These are phyloP conservation scores for Saccharomyces hybrid DNA, from an alignment of 1,139 yeast genomes.

Conservation along the genomic window DNA sequence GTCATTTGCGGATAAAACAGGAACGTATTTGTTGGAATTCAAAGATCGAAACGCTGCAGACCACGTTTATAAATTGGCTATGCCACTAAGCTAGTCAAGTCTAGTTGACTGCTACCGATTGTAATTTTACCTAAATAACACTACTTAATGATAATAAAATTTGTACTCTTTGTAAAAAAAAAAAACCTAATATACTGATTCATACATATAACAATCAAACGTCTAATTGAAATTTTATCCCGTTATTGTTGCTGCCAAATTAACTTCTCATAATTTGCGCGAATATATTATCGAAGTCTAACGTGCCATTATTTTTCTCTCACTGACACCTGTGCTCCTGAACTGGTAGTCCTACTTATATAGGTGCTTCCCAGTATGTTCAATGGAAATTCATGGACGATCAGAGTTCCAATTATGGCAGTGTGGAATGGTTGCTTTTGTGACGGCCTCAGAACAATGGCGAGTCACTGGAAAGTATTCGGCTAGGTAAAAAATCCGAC, in stretches of 20 bases:
- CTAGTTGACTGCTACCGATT: neutral
- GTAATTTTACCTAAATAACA: neutral
- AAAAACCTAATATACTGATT: neutral
- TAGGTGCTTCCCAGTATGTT: too few species aligned
- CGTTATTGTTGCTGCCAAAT: neutral
- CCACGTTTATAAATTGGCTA: conserved; percentile 13
- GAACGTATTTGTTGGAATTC: conserved; percentile 23
- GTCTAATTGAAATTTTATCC: neutral
- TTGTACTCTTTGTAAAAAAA: neutral
- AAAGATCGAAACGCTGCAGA: conserved; percentile 19
- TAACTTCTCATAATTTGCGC: neutral
- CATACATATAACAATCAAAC: neutral
- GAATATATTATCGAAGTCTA: neutral
- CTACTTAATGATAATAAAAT: neutral
- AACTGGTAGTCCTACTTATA: neutral
- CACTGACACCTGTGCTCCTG: conserved; percentile 1
- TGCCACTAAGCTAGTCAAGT: too few species aligned
- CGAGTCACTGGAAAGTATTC: neutral
- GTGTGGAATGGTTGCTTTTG: neutral
- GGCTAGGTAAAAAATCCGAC: neutral
- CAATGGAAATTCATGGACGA: neutral
- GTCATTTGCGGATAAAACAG: conserved; percentile 10
- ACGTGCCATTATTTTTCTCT: neutral
- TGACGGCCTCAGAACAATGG: neutral
- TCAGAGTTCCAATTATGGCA: neutral